Evolutionary conservation across 805 yeast species (phyloP).

Genomic region (Pichia kluyveri): DNA sequence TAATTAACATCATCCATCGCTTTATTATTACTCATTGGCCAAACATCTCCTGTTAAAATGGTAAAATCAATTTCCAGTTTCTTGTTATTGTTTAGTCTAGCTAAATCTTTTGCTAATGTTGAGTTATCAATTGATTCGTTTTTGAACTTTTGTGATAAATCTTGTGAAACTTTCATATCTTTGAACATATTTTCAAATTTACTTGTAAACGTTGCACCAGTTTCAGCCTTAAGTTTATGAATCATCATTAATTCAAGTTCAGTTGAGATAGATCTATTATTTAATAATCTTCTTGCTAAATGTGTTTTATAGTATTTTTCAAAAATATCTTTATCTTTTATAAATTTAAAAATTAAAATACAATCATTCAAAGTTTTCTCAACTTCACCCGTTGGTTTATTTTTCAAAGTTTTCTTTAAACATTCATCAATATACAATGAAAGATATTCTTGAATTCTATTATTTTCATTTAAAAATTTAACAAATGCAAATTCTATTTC

Average conservation of each 20-base stretch:
- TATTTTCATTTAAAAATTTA: slow-evolving; percentile 42
- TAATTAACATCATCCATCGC: slow-evolving; percentile 27
- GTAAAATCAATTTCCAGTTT: slow-evolving; percentile 38
- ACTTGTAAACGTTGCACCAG: slow-evolving; percentile 71
- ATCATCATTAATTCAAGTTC: slow-evolving; percentile 68
- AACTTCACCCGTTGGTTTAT: slow-evolving; percentile 35
- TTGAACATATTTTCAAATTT: slow-evolving; percentile 81
- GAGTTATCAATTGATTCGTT: slow-evolving; percentile 13
- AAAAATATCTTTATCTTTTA: slow-evolving; percentile 78
- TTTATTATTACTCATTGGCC: slow-evolving; percentile 51
- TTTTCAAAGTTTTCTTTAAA: slow-evolving; percentile 40
- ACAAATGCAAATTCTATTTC: slow-evolving; percentile 54
- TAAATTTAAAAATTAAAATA: slow-evolving; percentile 52
- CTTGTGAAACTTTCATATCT: slow-evolving; percentile 58
- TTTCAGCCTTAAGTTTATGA: slow-evolving; percentile 58
- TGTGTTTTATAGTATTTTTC: slow-evolving; percentile 80
- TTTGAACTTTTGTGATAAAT: slow-evolving; percentile 17
- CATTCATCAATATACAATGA: slow-evolving; percentile 52
- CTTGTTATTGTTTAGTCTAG: slow-evolving; percentile 19
- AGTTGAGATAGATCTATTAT: slow-evolving; percentile 33
- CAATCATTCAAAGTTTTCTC: slow-evolving; percentile 44
- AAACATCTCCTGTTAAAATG: slow-evolving; percentile 51
- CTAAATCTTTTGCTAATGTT: slow-evolving; percentile 8
- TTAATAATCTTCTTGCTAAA: slow-evolving; percentile 68
- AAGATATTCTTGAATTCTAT: slow-evolving; percentile 42